phyloP scores from a whole-genome alignment of 2,329 filamentous ascomycete species.

The Trichoderma sp. region DNA sequence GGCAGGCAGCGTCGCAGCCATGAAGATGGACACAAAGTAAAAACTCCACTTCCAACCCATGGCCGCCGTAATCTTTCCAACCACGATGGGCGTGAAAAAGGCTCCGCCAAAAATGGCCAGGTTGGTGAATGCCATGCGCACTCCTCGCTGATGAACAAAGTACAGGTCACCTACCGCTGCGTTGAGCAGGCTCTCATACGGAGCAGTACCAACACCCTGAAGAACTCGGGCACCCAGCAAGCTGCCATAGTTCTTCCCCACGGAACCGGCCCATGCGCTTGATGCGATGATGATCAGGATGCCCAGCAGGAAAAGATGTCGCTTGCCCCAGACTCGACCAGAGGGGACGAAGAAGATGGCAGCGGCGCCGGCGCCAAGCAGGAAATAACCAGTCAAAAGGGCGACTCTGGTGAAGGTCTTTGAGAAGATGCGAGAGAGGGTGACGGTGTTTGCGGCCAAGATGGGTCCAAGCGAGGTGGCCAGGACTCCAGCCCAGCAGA shows the following conservation, averaged over 20 bases:
- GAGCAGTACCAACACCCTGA: slow-evolving; percentile 83
- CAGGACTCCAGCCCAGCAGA: slow-evolving; percentile 80
- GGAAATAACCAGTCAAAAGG: slow-evolving; percentile 81
- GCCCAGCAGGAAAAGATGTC: slow-evolving; percentile 82
- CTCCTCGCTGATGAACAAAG: slow-evolving; percentile 80
- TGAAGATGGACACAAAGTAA: slow-evolving; percentile 84
- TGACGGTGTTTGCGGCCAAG: slow-evolving; percentile 84
- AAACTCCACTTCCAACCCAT: slow-evolving; percentile 89
- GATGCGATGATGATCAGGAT: slow-evolving; percentile 71
- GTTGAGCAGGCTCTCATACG: slow-evolving; percentile 88
- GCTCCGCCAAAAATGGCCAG: slow-evolving; percentile 59
- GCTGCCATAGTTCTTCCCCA: slow-evolving; percentile 66
- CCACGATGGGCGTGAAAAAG: slow-evolving; percentile 79
- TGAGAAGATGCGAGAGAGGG: slow-evolving; percentile 67
- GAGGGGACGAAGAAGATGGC: slow-evolving; percentile 86
- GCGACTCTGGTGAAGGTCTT: slow-evolving; percentile 74
- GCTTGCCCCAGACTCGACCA: slow-evolving; percentile 88
- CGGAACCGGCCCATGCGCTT: slow-evolving; percentile 76
- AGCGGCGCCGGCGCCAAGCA: slow-evolving; percentile 78
- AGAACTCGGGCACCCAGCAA: slow-evolving; percentile 78
- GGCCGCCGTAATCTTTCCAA: slow-evolving; percentile 76
- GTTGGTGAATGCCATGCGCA: slow-evolving; percentile 79
- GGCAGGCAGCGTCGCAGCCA: slow-evolving; percentile 66
- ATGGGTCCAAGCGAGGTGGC: slow-evolving; percentile 83
- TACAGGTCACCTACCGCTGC: slow-evolving; percentile 88